Base-by-base conservation (phyloP, 2,329 filamentous ascomycete species). In the Curvularia hawaiiensis region DNA sequence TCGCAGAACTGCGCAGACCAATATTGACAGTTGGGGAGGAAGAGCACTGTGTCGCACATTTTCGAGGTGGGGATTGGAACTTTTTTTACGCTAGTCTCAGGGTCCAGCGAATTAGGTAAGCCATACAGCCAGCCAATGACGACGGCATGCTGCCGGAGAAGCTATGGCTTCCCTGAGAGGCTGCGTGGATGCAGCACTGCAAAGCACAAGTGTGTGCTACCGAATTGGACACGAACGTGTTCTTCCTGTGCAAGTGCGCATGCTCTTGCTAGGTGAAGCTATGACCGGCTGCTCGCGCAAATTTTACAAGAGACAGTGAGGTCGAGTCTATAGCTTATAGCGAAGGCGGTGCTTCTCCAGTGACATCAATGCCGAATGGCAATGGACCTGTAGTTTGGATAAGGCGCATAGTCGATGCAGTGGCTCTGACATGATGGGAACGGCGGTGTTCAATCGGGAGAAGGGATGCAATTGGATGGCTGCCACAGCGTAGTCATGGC, bases 21-120 rank as follows among this genome's bases (percentile, higher is more conserved):
- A 50, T 54, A 50, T 64, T 65, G 59, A 61, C 62, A 58, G 61
- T 56, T 50, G 55, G 52, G 50, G 56, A 54, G 51, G 60, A 58
- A 46, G 54, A 59, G 60, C 52, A 60, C 48, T 59, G 61, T 54
- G 58, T 54, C 38, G 56, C 52, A 52, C 46, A 41, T 22, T 47
- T 28, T 31, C 52, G 58, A 64, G 63, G 67, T 65, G 67, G 66
- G 64, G 67, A 61, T 61, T 54, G 30, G 24, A 58, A 54, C 51
- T 58, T 54, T 56, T 56, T 56, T 53, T 39, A 49, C 52, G 48
- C 48, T 50, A 46, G 54, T 44, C 44, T 41, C 56, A 58, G 59
- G 62, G 60, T 65, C 60, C 59, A 62, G 41, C 38, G 8, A 35
- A 50, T 53, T 56, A 50, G 52, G 51, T 54, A 57, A 56, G 31